Base-by-base conservation (phyloP, 2,329 filamentous ascomycete species). In the Aspergillus fumigatus region DNA sequence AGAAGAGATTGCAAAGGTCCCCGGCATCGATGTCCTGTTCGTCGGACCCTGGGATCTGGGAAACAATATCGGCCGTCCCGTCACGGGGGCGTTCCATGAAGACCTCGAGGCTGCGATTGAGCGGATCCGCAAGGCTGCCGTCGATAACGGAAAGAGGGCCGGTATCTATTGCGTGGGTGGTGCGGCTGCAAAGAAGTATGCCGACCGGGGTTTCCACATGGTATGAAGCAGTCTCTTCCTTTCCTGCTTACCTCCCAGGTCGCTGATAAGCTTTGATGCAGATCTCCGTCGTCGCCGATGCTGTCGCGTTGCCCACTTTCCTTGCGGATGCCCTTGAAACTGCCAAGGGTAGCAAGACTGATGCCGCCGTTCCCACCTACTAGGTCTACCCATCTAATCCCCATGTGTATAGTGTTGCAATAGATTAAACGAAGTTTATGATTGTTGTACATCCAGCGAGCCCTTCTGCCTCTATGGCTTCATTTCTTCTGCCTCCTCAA, bases 21-120 rank as follows among this genome's bases (percentile, higher is more conserved):
- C 77, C 1, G 81, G 81, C 1, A 76, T 83, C 7, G 80, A 83
- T 57, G 78, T 80, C 25, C 67, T 84, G 4, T 75, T 84, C 26
- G 76, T 83, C 52, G 81, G 82, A 0, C 82, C 81, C 2, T 82
- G 79, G 67, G 82, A 84, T 68, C 70, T 84, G 0, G 82, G 82
- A 23, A 84, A 84, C 63, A 82, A 81, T 52, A 83, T 84, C 51
- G 82, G 81, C 3, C 74, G 80, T 53, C 80, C 81, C 0, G 79
- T 83, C 14, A 58, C 80, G 2, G 73, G 74, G 5, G 72, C 68
- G 3, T 80, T 82, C 69, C 75, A 79, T 48, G 74, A 75, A 1
- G 79, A 84, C 58, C 65, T 84, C 49, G 76, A 78, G 38, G 70
- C 74, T 8, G 82, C 82, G 1, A 82, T 84, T 60, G 74, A 75